These are phyloP conservation scores for Trypanosoma avium DNA, from an alignment of 208 protist species.

Conservation along the genomic window DNA sequence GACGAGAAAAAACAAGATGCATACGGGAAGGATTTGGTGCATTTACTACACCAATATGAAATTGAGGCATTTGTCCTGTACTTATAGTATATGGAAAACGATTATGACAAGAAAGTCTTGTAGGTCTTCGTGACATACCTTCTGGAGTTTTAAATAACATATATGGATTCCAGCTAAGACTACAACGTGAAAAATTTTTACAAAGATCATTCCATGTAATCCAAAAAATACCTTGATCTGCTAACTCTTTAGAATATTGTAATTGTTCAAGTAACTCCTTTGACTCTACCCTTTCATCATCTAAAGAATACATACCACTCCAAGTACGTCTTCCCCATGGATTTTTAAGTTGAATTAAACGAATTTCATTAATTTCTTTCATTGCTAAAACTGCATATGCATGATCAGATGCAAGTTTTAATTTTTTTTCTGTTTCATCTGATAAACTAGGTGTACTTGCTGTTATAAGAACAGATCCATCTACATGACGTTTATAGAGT, in stretches of 20 bases:
- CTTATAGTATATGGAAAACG: conserved; percentile 48
- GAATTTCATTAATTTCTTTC: conserved; percentile 42
- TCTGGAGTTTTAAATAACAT: conserved; percentile 68
- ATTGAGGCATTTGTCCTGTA: conserved; percentile 64
- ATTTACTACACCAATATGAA: conserved; percentile 75
- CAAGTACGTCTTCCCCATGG: conserved; percentile 78
- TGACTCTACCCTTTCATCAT: conserved; percentile 45
- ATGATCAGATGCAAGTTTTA: conserved; percentile 52
- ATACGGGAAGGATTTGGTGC: conserved; percentile 61
- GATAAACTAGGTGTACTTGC: conserved; percentile 43
- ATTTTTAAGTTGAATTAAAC: conserved; percentile 77
- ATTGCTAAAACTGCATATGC: conserved; percentile 79
- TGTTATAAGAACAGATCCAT: conserved; percentile 72
- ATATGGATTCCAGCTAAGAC: conserved; percentile 90
- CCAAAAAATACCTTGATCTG: conserved; percentile 80
- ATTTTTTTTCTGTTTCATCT: conserved; percentile 26
- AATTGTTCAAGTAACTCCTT: conserved; percentile 45
- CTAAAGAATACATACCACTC: conserved; percentile 48
- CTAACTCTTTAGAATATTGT: conserved; percentile 38
- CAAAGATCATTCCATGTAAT: conserved; percentile 77
- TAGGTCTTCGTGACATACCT: conserved; percentile 49
- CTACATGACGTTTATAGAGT: conserved; percentile 47
- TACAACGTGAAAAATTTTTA: conserved; percentile 58
- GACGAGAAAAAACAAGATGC: conserved; percentile 81
- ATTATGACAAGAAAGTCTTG: conserved; percentile 72